Conservation (phyloP, 2,329 filamentous ascomycete species). For the Colletotrichum orchidophilum region DNA sequence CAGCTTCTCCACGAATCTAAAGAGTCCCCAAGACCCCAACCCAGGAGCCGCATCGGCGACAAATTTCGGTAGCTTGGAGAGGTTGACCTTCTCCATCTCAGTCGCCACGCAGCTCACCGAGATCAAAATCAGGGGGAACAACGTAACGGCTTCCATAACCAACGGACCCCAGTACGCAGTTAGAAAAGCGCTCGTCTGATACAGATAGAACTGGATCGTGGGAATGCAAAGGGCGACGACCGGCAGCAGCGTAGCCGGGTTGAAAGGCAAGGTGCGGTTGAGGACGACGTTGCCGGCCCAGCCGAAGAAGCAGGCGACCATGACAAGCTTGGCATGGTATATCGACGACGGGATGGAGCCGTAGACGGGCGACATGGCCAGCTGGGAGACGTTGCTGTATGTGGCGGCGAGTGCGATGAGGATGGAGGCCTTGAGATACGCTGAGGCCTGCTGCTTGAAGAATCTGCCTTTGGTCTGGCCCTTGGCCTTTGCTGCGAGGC, state of each 20-base stretch:
- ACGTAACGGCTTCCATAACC: constrained; percentile 77
- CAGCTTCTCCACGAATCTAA: constrained; percentile 59
- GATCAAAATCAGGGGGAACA: constrained; percentile 74
- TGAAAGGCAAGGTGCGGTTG: constrained; percentile 56
- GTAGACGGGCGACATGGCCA: constrained; percentile 86
- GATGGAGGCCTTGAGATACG: constrained; percentile 51
- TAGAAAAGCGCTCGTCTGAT: constrained; percentile 70
- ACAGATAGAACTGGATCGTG: constrained; percentile 76
- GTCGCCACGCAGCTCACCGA: constrained; percentile 71
- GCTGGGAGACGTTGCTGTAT: constrained; percentile 75
- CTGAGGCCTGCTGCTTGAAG: constrained; percentile 43
- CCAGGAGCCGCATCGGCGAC: constrained; percentile 72
- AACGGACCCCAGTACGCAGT: constrained; percentile 79
- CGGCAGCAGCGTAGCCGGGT: constrained; percentile 68
- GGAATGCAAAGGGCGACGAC: constrained; percentile 81
- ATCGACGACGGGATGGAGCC: constrained; percentile 81
- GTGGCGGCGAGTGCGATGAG: constrained; percentile 68
- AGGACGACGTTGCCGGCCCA: constrained; percentile 74
- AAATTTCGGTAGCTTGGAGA: constrained; percentile 64
- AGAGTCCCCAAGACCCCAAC: constrained; percentile 72
- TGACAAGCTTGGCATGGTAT: constrained; percentile 75
- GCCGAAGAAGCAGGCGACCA: constrained; percentile 73
- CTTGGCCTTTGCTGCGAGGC: constrained; percentile 57
- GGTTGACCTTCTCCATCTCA: constrained; percentile 68
- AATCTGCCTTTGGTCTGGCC: constrained; percentile 42